Conservation (phyloP, 2,329 filamentous ascomycete genomes). For the Simplicillium sp. region DNA sequence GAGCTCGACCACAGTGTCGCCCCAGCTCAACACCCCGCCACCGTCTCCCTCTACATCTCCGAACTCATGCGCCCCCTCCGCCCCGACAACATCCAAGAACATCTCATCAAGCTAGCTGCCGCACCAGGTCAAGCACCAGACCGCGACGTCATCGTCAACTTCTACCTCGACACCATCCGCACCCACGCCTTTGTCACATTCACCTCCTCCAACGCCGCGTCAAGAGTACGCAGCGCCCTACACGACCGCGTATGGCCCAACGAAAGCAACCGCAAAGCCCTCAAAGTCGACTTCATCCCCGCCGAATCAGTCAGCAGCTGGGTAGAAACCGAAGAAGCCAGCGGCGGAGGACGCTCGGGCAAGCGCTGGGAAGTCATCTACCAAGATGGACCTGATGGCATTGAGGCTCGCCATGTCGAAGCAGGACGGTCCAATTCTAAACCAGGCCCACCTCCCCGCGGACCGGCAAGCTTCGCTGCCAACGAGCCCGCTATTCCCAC, state of each 20-base stretch:
- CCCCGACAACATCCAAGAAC: constrained; percentile 52
- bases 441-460: constrained; percentile 5
- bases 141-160: constrained; percentile 47
- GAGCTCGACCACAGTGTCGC: constrained; percentile 26
- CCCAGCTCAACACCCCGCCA: constrained; percentile 61
- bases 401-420: constrained; percentile 43
- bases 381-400: constrained; percentile 42
- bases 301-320: constrained; percentile 62
- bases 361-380: constrained; percentile 68
- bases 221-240: constrained; percentile 63
- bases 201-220: constrained; percentile 57
- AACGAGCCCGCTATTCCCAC: neutral
- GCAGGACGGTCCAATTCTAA: constrained; percentile 1
- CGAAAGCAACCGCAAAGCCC: constrained; percentile 70
- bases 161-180: constrained; percentile 76
- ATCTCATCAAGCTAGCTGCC: constrained; percentile 62
- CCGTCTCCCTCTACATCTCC: constrained; percentile 75
- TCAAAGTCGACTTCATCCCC: constrained; percentile 88
- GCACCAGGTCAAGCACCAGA: constrained; percentile 41
- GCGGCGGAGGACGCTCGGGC: constrained; percentile 27
- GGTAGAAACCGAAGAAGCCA: constrained; percentile 58
- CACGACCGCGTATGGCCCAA: constrained; percentile 80
- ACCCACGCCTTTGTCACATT: constrained; percentile 83
- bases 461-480: constrained; percentile 2
- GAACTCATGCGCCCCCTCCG: constrained; percentile 85